phyloP scores from a whole-genome alignment of 208 protist species.

The Leishmania martiniquensis region DNA sequence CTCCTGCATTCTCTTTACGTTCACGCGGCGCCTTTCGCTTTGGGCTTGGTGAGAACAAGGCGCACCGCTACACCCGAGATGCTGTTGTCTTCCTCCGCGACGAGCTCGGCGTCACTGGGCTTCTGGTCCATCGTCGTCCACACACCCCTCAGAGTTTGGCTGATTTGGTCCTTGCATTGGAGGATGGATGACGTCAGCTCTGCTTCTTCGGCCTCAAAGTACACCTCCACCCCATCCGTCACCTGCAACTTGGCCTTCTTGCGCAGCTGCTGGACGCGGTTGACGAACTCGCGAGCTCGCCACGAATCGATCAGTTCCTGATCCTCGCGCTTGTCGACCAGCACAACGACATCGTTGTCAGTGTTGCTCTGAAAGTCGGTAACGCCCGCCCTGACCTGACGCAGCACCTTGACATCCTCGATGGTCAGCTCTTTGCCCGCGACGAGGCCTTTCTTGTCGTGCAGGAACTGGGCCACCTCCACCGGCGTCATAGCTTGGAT shows the following conservation, averaged over 20 bases:
- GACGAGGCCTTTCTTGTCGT: conserved; percentile 48
- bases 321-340: conserved; percentile 89
- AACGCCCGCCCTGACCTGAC: conserved; percentile 82
- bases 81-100: conserved; percentile 87
- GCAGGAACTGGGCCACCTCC: conserved; percentile 60
- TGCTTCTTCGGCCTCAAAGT: conserved; percentile 76
- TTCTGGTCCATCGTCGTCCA: conserved; percentile 77
- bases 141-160: conserved; percentile 64
- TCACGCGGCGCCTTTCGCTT: conserved; percentile 1
- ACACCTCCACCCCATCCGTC: conserved; percentile 75
- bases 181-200: conserved; percentile 79
- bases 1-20: not conserved
- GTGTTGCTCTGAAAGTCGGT: conserved; percentile 89
- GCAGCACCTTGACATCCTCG: conserved; percentile 91
- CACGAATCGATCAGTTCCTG: conserved; percentile 87
- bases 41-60: conserved; percentile 55
- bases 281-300: conserved; percentile 94
- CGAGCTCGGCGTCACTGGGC: conserved; percentile 51
- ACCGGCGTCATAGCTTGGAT: conserved; percentile 70
- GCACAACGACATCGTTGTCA: conserved; percentile 89
- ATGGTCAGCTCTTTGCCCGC: conserved; percentile 66
- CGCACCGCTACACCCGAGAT: conserved; percentile 78
- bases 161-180: conserved; percentile 70
- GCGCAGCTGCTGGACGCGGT: conserved; percentile 96
- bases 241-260: conserved; percentile 94